A percentile compares a stretch with the other conserved stretches of the same genome.
phyloP scores from a whole-genome alignment of 192 early-diverging fungal genomes.

The Backusella circina region DNA sequence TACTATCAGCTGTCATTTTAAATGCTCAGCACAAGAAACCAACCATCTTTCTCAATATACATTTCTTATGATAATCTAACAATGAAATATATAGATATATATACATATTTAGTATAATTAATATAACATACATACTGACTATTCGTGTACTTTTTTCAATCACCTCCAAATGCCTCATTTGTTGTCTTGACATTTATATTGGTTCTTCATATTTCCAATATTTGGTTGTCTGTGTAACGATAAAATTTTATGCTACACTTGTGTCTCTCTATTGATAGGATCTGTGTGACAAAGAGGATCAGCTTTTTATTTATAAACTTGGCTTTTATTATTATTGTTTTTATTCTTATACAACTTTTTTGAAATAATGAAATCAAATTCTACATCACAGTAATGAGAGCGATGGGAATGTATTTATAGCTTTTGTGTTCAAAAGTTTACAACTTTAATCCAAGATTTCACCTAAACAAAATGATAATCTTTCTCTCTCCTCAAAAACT shows the following conservation, averaged over 20 bases:
- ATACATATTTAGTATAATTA: too few species aligned
- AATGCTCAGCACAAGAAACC: neutral
- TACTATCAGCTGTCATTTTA: neutral
- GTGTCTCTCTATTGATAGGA: neutral
- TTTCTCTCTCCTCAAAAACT: neutral
- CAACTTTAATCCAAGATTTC: neutral
- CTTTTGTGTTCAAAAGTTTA: neutral
- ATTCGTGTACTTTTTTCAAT: neutral
- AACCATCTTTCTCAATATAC: neutral
- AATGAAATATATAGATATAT: too few species aligned
- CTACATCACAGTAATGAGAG: neutral
- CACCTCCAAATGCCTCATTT: neutral
- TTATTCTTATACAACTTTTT: neutral
- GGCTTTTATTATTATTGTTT: neutral
- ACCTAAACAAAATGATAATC: neutral
- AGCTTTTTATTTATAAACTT: neutral
- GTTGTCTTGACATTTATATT: neutral
- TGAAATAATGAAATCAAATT: too few species aligned
- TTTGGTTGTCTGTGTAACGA: neutral
- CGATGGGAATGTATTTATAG: neutral
- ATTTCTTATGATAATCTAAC: too few species aligned
- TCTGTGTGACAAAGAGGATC: neutral
- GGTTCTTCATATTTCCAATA: neutral
- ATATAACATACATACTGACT: too few species aligned
- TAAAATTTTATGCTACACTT: neutral